Conservation (phyloP, 768 basidiomycete genomes). For the Sporobolomyces phaffii region DNA sequence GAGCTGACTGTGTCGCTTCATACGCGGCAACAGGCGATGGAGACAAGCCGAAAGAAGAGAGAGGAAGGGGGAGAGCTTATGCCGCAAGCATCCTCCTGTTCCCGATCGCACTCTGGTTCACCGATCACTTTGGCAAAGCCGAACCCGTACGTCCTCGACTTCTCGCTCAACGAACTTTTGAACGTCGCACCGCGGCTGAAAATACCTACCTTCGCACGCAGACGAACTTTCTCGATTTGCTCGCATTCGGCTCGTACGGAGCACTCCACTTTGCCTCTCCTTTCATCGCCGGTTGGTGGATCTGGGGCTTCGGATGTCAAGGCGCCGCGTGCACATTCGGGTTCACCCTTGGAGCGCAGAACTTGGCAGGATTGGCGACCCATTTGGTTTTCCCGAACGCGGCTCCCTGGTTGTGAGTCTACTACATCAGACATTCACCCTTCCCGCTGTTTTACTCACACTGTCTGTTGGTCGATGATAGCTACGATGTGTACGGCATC, state of each 20-base stretch:
- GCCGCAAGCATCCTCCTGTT: constrained; percentile 14
- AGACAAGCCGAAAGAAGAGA: constrained; percentile 6
- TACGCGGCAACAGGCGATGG: not conserved
- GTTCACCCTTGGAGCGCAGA: constrained; percentile 31
- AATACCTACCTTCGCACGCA: not conserved
- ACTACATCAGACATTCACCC: not conserved
- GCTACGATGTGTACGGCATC: constrained; percentile 36
- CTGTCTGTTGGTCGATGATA: not conserved
- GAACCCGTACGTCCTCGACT: constrained; percentile 1
- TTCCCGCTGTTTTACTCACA: no score
- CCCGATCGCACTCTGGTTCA: constrained; percentile 4
- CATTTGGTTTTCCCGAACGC: constrained; percentile 36
- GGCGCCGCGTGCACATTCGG: constrained; percentile 31
- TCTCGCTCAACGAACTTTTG: not conserved
- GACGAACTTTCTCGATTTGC: constrained; percentile 24
- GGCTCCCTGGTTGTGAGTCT: constrained; percentile 29
- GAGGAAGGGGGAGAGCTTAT: constrained; percentile 15
- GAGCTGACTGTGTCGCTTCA: not conserved
- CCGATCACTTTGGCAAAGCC: constrained; percentile 2
- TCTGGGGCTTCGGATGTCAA: constrained; percentile 36
- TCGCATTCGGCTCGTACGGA: constrained; percentile 33
- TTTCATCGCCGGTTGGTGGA: constrained; percentile 35
- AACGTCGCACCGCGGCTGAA: not conserved
- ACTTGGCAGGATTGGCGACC: constrained; percentile 31
- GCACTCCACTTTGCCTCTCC: constrained; percentile 35